phyloP scores from a whole-genome alignment of 2,329 filamentous ascomycete species.

The Herpotrichia juniperi region DNA sequence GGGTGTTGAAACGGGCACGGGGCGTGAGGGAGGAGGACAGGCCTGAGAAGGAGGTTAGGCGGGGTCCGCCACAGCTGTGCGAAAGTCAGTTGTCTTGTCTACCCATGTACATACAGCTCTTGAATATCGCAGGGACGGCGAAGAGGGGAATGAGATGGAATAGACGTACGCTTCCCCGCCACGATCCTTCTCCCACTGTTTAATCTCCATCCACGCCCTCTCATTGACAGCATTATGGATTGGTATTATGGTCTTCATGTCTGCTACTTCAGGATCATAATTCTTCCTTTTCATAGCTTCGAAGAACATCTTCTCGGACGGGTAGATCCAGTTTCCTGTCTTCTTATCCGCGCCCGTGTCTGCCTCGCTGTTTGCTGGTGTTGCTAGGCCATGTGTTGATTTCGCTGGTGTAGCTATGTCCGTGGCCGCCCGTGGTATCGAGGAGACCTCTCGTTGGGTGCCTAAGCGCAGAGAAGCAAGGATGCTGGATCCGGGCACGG shows the following conservation, averaged over 20 bases:
- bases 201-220: constrained; percentile 91
- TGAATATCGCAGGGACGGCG: too few relatives aligned
- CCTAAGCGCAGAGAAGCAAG: constrained; percentile 40
- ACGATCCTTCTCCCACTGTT: constrained; percentile 77
- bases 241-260: constrained; percentile 91
- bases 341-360: constrained; percentile 69
- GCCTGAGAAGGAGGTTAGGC: constrained; percentile 83
- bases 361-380: constrained; percentile 74
- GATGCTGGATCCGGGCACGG: constrained; percentile 21
- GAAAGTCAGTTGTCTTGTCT: constrained; percentile 15
- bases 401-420: constrained; percentile 14
- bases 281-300: constrained; percentile 94
- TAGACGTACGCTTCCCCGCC: constrained; percentile 61
- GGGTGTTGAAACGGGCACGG: constrained; percentile 78
- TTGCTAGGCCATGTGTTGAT: constrained; percentile 6
- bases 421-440: constrained; percentile 43
- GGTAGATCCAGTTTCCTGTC: constrained; percentile 95
- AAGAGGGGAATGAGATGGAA: background rate
- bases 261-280: constrained; percentile 70
- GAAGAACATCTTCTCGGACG: constrained; percentile 97
- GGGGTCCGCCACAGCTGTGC: constrained; percentile 73
- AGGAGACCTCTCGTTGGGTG: constrained; percentile 54
- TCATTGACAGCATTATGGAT: constrained; percentile 99
- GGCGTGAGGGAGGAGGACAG: constrained; percentile 70
- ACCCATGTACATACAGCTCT: too few relatives aligned